Conservation (phyloP, 176 grass and related monocot genomes). For the Musa beccarii region DNA sequence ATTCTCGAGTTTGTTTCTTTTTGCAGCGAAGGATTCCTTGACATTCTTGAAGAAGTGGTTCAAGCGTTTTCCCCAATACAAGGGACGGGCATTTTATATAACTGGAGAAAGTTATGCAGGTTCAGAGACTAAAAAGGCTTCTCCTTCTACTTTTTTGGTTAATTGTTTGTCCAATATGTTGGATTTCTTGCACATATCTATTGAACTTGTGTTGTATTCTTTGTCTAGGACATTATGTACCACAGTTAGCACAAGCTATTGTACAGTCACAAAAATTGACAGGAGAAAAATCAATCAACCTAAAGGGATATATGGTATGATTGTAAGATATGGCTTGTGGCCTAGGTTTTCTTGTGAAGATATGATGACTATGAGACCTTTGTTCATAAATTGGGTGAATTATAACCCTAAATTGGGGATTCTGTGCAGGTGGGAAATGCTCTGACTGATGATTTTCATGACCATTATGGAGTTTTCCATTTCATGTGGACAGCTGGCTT, state of each 20-base stretch:
- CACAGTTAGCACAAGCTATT: constrained; percentile 91
- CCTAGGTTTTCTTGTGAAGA: neutral
- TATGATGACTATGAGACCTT: neutral
- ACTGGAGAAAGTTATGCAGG: constrained; percentile 93
- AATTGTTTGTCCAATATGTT: constrained; percentile 1
- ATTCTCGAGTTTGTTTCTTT: neutral
- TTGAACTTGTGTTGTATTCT: constrained; percentile 13
- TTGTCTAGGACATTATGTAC: constrained; percentile 89
- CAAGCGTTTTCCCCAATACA: constrained; percentile 83
- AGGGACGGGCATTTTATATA: constrained; percentile 76
- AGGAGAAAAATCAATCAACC: constrained; percentile 74
- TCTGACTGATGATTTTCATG: constrained; percentile 91
- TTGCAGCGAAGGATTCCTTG: constrained; percentile 68
- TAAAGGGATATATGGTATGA: constrained; percentile 91
- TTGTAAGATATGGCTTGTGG: neutral
- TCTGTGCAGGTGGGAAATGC: constrained; percentile 91
- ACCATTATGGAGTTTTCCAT: constrained; percentile 92
- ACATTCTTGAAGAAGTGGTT: constrained; percentile 86
- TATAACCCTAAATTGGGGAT: neutral
- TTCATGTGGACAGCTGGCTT: constrained; percentile 85
- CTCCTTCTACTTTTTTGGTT: constrained; percentile 14
- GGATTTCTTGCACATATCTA: neutral
- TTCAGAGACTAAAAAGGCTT: constrained; percentile 22
- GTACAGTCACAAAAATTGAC: constrained; percentile 56
- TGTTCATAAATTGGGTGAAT: neutral